Evolutionary conservation across 805 yeast genomes (phyloP).

Genomic region (Zygosaccharomyces siamensis): DNA sequence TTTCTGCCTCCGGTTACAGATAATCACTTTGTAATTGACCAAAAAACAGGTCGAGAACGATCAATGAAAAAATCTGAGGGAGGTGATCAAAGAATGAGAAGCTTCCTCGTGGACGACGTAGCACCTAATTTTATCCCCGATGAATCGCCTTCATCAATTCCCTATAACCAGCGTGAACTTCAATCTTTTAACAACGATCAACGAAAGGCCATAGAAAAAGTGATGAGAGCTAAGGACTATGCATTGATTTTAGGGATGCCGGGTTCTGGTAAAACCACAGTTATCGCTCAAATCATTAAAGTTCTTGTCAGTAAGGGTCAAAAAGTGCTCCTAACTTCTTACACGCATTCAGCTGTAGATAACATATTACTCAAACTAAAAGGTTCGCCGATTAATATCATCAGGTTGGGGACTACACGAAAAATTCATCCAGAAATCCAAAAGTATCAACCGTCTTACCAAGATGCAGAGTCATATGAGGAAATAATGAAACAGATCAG

Average conservation of each 20-base stretch:
- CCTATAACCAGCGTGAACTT: constrained; percentile 14
- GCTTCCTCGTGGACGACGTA: constrained; percentile 33
- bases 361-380: constrained; percentile 76
- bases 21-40: constrained; percentile 29
- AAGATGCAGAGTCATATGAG: constrained; percentile 38
- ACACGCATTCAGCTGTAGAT: constrained; percentile 95
- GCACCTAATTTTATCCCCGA: constrained; percentile 27
- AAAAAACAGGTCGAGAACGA: constrained; percentile 12
- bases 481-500: constrained; percentile 47
- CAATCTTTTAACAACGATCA: constrained; percentile 65
- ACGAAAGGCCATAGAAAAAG: constrained; percentile 57
- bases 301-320: constrained; percentile 53
- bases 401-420: constrained; percentile 61
- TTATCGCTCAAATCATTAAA: constrained; percentile 70
- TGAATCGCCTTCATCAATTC: constrained; percentile 17
- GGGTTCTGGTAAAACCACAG: constrained; percentile 94
- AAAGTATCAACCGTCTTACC: constrained; percentile 46
- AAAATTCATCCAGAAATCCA: constrained; percentile 60
- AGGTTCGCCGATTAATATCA: constrained; percentile 43
- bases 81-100: constrained; percentile 35
- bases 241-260: constrained; percentile 93
- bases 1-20: constrained; percentile 41
- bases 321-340: constrained; percentile 72
- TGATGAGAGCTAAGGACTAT: constrained; percentile 65
- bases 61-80: constrained; percentile 28